phyloP scores from a whole-genome alignment of 2,329 filamentous ascomycete genomes.

The Bipolaris cookei region DNA sequence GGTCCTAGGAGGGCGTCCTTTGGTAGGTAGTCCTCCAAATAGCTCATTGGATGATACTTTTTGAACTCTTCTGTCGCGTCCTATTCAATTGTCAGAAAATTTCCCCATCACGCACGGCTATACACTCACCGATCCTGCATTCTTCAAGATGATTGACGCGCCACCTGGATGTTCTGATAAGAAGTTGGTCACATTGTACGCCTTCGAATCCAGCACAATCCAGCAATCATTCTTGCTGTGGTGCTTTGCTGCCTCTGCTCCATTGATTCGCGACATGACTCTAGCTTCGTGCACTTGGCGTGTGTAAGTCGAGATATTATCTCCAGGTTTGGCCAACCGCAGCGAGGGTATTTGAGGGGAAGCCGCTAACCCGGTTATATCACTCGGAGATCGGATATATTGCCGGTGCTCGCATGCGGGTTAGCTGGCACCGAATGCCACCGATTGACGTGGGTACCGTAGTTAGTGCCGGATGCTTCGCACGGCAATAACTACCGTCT shows the following conservation, averaged over 20 bases:
- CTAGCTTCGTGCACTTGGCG: neutral
- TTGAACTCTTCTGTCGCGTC: conserved; percentile 47
- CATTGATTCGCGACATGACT: conserved; percentile 37
- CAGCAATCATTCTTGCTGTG: conserved; percentile 56
- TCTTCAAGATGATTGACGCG: conserved; percentile 48
- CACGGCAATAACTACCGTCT: too few species aligned
- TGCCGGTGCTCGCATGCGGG: conserved; percentile 17
- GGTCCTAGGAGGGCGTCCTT: conserved; percentile 34
- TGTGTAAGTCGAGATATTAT: conserved; percentile 5
- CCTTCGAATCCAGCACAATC: conserved; percentile 71
- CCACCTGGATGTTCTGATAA: conserved; percentile 67
- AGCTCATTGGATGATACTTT: conserved; percentile 44
- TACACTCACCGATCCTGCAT: conserved; percentile 53
- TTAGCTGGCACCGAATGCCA: conserved; percentile 6
- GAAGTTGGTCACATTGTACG: conserved; percentile 72
- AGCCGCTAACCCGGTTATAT: conserved; percentile 29
- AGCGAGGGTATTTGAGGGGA: conserved; percentile 32
- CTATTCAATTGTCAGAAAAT: conserved; percentile 22
- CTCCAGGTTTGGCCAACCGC: conserved; percentile 25
- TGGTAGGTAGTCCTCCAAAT: conserved; percentile 40
- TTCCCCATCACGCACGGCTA: too few species aligned
- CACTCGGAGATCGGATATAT: conserved; percentile 22
- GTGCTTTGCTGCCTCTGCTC: conserved; percentile 45
- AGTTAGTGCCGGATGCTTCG: neutral
- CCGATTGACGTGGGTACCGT: neutral